Evolutionary conservation across 2,329 filamentous ascomycete species (phyloP), one percentile per base, ranked within the genome.

Genomic region (Thelonectria discophora): DNA sequence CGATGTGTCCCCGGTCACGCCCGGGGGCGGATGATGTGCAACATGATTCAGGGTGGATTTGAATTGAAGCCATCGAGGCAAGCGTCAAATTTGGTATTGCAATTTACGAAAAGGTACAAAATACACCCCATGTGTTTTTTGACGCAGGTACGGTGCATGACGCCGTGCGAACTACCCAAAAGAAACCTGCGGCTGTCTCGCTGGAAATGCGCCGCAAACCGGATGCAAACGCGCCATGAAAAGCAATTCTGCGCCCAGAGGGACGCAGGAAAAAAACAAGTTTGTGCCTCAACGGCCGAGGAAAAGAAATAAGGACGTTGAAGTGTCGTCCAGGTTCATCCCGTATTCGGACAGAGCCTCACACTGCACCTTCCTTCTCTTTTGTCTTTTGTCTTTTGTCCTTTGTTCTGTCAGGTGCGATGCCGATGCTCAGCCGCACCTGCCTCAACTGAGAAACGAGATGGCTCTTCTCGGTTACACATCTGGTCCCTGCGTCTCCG

Each of bases 161-260:
- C n/a, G n/a, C 8, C 9, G 42, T 45, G 42, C 42, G 42, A 45
- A 45, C 42, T 20, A 45, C 42, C 17, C n/a, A 24, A 45, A 45
- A 45, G 42, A 45, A 24, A 45, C 42, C 39, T n/a, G 46, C 20
- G 11, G 50, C 46, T 61, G 55, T 40, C 50, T 13, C 9, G 12
- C 13, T 34, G 32, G 10, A 34, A 11, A 9, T 34, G 32, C 47
- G 48, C 63, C 47, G 39, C 52, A 51, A 62, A 51, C 60, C 62
- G 20, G 55, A 47, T 34, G 52, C 17, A 58, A 64, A 57, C 55
- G 39, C 42, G 48, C 63, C 50, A 69, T 56, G 42, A 59, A 66
- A 63, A 68, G 48, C 57, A 66, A 60, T 50, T 52, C 32, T 2
- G 27, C 32, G 10, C 13, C 13, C 47, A 39, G 27, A 34, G 10